Conservation (phyloP, 108 stramenopile species). For the Cyclotella sp. region DNA sequence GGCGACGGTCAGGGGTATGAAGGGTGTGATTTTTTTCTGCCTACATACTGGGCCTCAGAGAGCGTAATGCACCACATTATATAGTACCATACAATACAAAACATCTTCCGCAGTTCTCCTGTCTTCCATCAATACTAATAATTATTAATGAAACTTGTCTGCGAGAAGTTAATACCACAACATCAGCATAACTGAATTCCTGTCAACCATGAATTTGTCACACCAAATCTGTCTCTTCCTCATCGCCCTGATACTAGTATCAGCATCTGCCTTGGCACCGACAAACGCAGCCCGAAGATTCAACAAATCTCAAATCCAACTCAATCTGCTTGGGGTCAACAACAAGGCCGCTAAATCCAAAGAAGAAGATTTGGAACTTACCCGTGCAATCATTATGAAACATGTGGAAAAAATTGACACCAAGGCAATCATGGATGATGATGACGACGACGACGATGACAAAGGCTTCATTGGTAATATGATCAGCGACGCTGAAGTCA, state of each 20-base stretch:
- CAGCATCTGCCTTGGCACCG: background rate
- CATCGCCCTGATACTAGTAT: background rate
- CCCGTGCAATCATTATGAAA: constrained; percentile 64
- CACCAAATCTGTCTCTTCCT: background rate
- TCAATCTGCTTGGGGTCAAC: constrained; percentile 6
- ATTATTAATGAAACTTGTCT: no score
- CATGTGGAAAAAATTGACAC: constrained; percentile 24
- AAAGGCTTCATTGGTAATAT: background rate
- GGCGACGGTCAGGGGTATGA: no score
- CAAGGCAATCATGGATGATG: constrained; percentile 13
- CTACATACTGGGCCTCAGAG: no score
- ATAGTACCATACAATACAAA: no score
- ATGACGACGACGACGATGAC: constrained; percentile 23
- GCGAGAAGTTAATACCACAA: no score
- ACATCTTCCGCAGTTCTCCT: no score
- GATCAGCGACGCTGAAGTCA: background rate
- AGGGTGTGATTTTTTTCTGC: no score
- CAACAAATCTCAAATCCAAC: background rate
- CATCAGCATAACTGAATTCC: no score
- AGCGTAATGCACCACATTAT: no score
- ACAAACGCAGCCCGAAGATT: background rate
- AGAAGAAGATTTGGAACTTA: constrained; percentile 76
- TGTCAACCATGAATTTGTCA: background rate
- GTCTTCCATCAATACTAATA: no score
- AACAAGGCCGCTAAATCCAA: constrained; percentile 38